A percentile compares a stretch with the other conserved stretches of the same genome.
These are phyloP conservation scores for Dittrichia graveolens DNA, from an alignment of 129 eudicot genomes.

Conservation along the genomic window DNA sequence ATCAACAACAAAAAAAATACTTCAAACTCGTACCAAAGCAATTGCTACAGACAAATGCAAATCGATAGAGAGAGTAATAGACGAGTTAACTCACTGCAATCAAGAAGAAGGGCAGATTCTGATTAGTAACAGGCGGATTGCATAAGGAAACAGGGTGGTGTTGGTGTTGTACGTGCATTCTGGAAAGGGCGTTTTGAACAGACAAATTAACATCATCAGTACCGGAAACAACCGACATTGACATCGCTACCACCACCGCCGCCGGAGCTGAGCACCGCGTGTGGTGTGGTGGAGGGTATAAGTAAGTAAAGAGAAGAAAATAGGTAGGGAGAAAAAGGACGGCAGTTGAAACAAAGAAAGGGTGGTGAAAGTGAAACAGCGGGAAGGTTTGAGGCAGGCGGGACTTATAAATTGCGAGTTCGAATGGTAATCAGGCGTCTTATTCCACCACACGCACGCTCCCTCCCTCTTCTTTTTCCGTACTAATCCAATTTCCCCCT, in stretches of 20 bases:
- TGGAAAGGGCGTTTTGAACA: constrained; percentile 30
- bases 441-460: constrained; percentile 8
- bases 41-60: not conserved
- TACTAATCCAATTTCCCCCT: not conserved
- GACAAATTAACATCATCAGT: constrained; percentile 28
- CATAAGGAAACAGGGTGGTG: constrained; percentile 18
- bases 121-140: constrained; percentile 20
- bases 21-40: too few relatives aligned
- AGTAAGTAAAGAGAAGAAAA: not conserved
- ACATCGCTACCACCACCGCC: constrained; percentile 15
- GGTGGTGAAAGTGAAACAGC: constrained; percentile 31
- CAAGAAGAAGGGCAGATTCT: constrained; percentile 10
- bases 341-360: constrained; percentile 18
- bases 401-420: constrained; percentile 11
- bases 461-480: not conserved
- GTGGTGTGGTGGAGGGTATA: not conserved
- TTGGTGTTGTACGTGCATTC: constrained; percentile 30
- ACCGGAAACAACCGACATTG: constrained; percentile 29
- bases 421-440: not conserved
- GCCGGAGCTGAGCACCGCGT: not conserved
- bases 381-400: constrained; percentile 31
- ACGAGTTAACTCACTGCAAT: constrained; percentile 17
- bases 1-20: too few relatives aligned
- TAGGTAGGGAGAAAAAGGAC: not conserved
- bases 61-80: not conserved